Evolutionary conservation across 2,329 filamentous ascomycete genomes (phyloP).

Genomic region (Penicillium griseofulvum): DNA sequence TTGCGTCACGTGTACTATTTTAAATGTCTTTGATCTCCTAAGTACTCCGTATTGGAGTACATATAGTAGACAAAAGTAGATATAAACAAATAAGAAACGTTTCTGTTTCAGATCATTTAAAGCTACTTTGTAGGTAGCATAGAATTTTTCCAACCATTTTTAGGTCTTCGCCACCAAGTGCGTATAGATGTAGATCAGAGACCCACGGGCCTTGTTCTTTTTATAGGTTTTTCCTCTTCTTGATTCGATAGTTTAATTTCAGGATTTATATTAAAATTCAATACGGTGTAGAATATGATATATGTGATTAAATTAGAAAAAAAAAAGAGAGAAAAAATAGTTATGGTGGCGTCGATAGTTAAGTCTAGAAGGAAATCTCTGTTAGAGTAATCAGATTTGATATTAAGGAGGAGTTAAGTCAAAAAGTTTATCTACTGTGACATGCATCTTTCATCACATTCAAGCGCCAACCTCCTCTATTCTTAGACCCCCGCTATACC

Average conservation of each 20-base stretch:
- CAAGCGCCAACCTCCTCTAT: conserved; percentile 21
- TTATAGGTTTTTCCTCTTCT: neutral
- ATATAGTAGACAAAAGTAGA: no score
- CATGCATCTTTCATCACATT: conserved; percentile 9
- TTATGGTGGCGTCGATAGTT: conserved; percentile 6
- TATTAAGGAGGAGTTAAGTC: no score
- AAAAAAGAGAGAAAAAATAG: neutral
- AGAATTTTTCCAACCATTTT: neutral
- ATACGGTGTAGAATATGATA: no score
- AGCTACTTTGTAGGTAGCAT: no score
- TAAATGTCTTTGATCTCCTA: no score
- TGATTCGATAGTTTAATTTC: neutral
- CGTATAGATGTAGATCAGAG: neutral
- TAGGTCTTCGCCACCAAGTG: neutral
- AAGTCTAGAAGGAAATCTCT: conserved; percentile 7
- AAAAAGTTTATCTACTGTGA: neutral
- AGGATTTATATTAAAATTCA: neutral
- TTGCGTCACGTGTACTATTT: no score
- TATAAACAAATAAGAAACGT: no score
- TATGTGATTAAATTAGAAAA: neutral
- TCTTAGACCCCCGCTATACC: conserved; percentile 20
- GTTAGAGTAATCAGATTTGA: neutral
- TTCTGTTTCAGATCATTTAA: no score
- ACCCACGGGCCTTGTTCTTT: conserved; percentile 5
- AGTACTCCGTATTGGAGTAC: no score